Base-by-base conservation (phyloP, 2,329 filamentous ascomycete species). In the Diaporthe australafricana region DNA sequence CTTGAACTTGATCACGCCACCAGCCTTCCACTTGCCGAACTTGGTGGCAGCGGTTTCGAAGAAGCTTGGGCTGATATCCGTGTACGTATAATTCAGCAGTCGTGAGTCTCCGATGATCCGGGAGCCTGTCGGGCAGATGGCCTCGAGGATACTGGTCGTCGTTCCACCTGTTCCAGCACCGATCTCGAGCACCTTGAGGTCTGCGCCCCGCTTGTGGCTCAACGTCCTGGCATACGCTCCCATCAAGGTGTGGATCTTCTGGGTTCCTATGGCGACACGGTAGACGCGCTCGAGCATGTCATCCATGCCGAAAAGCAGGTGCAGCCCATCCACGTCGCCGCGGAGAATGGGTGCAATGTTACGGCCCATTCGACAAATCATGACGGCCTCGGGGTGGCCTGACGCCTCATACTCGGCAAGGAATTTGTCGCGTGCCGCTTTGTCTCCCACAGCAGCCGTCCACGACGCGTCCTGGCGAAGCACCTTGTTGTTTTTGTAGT, bases 1-100 rank as follows among this genome's bases (percentile, higher is more conserved):
- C 22, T 75, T 74, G 45, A 77, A 76, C 14, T 75, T 72, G 75
- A 85, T 79, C 17, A 75, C 76, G 3, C 75, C 57, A 6, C 71
- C 70, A 12, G 60, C 66, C 3, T 73, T 74, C 62, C 78, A 76
- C 3, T 72, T 65, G 5, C 74, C 63, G 57, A 84, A 80, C 35
- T 74, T 76, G 22, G 78, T 74, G 57, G 77, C 70, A 0, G 81
- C 83, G 27, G 56, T 55, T 7, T 71, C 48, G 48, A 73, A 73
- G 62, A 68, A 73, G n/a, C 55, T 53, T 17, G 72, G 48, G 22
- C 60, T 68, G 55, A 73, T 63, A 4, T 73, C 72, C 30, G 72
- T 71, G 16, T 74, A 78, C 9, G 67, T 74, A 52, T 77, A 78
- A 52, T 52, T 63, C 16, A 70, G 66, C 52, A 70, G 48, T 16